These are phyloP conservation scores for Cinnamomum micranthum DNA, from an alignment of 164 flowering plant species.

Conservation along the genomic window DNA sequence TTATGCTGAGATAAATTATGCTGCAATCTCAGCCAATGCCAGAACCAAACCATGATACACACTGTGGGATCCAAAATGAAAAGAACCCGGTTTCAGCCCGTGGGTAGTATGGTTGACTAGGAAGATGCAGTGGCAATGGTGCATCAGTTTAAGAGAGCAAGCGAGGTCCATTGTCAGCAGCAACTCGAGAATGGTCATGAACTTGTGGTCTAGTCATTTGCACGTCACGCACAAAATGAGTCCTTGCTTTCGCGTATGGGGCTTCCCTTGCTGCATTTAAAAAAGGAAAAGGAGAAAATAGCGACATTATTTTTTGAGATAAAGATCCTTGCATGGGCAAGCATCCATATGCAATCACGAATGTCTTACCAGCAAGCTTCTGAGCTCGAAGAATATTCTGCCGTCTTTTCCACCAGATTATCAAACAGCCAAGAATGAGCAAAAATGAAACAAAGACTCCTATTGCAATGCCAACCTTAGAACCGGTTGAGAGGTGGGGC, in stretches of 20 bases:
- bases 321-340: not conserved
- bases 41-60: not conserved
- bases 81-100: not conserved
- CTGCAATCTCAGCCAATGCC: not conserved
- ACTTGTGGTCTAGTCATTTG: conserved; percentile 66
- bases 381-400: conserved; percentile 90
- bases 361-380: conserved; percentile 63
- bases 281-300: not conserved
- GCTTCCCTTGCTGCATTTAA: conserved; percentile 85
- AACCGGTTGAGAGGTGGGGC: conserved; percentile 68
- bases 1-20: not conserved
- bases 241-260: conserved; percentile 93
- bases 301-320: not conserved
- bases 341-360: not conserved
- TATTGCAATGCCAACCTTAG: conserved; percentile 65
- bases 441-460: conserved; percentile 43
- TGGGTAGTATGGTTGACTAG: not conserved
- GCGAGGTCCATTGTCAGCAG: conserved; percentile 80
- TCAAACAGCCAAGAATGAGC: conserved; percentile 44
- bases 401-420: conserved; percentile 85
- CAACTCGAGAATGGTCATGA: conserved; percentile 55
- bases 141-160: conserved; percentile 53
- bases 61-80: too few species aligned
- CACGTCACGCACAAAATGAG: conserved; percentile 77
- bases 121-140: not conserved